Evolutionary conservation across 2,329 filamentous ascomycete species (phyloP), one percentile per base, ranked within the genome.

Genomic region (Xylaria sp.): DNA sequence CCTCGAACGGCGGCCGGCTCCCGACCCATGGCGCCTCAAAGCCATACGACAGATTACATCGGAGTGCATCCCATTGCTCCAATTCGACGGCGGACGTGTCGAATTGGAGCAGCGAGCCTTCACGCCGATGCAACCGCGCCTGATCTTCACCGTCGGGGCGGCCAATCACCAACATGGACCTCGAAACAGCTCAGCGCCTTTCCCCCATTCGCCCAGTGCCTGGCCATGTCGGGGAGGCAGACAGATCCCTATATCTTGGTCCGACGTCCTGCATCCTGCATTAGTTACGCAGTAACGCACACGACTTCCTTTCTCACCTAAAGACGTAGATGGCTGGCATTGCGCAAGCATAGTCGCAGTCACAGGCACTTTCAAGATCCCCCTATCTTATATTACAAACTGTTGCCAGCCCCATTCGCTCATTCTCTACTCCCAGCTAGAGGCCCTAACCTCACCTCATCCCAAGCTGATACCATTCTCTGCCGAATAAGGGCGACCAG

Each of bases 121-220:
- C 58, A 62, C 25, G 39, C 62, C 59, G 59, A 71, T 67, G 68
- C 68, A 70, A 37, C 60, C 34, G 60, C 68, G 70, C 70, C 69
- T 69, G 66, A 71, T 67, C 57, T 67, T 71, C 65, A 48, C 60
- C 58, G 57, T 64, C 41, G 65, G 68, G 68, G 65, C 69, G 56
- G 54, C 71, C 71, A 73, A 73, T 73, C 58, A 71, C 12, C 44
- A 54, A 32, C 62, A 34, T 10, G 41, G 59, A 25, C 46, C 58
- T 68, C 66, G 59, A 66, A 70, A 66, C 71, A 71, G 66, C 69
- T 66, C 68, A 66, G 34, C 46, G 41, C 52, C 56, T 50, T 57
- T 41, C 10, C 51, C 44, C n/a, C 51, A 51, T 60, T 65, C 25
- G 60, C 56, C 66, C 39, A 58, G 52, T 69, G 32, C 60, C 57